Evolutionary conservation across 2,329 filamentous ascomycete species (phyloP).

Genomic region (Aspergillus sojae): DNA sequence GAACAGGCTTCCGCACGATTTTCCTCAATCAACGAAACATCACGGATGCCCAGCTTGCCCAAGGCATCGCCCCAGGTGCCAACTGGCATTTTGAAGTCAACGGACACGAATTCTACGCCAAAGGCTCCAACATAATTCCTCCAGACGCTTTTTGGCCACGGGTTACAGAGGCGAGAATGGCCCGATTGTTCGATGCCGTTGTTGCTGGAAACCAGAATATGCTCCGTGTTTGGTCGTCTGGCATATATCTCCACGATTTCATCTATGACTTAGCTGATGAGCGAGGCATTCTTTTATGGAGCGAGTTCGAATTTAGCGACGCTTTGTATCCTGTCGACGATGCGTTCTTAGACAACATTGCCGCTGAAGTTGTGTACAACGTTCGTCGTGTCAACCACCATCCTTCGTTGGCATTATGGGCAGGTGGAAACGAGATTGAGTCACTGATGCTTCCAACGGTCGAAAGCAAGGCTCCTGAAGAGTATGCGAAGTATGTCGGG

Average conservation of each 20-base stretch:
- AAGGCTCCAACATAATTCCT: constrained; percentile 66
- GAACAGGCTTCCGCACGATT: constrained; percentile 64
- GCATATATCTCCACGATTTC: constrained; percentile 63
- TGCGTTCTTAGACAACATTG: constrained; percentile 59
- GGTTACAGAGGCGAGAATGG: constrained; percentile 57
- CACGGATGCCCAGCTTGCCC: constrained; percentile 54
- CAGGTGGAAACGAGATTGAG: constrained; percentile 63
- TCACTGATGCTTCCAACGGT: constrained; percentile 53
- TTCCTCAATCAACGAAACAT: constrained; percentile 60
- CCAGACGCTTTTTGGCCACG: constrained; percentile 65
- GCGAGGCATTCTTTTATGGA: constrained; percentile 63
- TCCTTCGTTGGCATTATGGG: constrained; percentile 58
- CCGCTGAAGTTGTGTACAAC: constrained; percentile 61
- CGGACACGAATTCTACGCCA: constrained; percentile 65
- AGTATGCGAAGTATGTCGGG: constrained; percentile 46
- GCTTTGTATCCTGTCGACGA: constrained; percentile 59
- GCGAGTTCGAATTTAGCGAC: constrained; percentile 65
- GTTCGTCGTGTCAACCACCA: constrained; percentile 65
- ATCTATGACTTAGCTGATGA: constrained; percentile 66
- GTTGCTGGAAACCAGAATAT: constrained; percentile 65
- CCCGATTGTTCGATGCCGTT: constrained; percentile 57
- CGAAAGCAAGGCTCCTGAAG: constrained; percentile 48
- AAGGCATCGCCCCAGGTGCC: constrained; percentile 59
- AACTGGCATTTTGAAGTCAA: constrained; percentile 70
- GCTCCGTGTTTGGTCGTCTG: constrained; percentile 64